Percentiles rank a stretch among this genome's conserved stretches.
Conservation (phyloP, 768 basidiomycete genomes). For the Tephrocybe sp. region DNA sequence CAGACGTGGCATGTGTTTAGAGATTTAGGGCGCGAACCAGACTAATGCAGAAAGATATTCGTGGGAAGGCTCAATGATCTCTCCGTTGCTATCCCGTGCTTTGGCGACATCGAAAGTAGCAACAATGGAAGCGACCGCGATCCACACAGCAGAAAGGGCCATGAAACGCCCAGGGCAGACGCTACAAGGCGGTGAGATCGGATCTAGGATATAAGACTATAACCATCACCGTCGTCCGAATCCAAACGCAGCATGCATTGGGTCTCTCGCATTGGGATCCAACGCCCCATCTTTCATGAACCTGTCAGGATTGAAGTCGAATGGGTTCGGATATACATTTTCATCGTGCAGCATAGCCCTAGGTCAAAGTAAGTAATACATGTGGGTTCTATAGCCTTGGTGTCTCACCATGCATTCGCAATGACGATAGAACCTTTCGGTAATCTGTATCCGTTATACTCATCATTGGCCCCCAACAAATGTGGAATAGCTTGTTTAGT, state of each 20-base stretch:
- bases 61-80: conserved; percentile 12
- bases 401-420: conserved; percentile 27
- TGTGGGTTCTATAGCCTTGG: too few relatives aligned
- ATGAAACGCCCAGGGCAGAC: conserved; percentile 35
- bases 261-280: conserved; percentile 17
- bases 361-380: background rate
- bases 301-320: conserved; percentile 35
- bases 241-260: conserved; percentile 20
- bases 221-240: conserved; percentile 21
- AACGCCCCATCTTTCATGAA: conserved; percentile 29
- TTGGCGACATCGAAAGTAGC: conserved; percentile 28
- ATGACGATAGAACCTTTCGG: conserved; percentile 29
- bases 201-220: background rate
- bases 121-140: conserved; percentile 29
- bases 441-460: conserved; percentile 29
- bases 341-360: conserved; percentile 36
- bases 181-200: conserved; percentile 6
- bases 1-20: too few relatives aligned
- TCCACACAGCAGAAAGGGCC: conserved; percentile 30
- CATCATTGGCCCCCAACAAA: conserved; percentile 20
- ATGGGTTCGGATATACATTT: conserved; percentile 30
- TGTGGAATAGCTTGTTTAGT: conserved; percentile 22
- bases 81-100: conserved; percentile 18
- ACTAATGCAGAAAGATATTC: conserved; percentile 5
- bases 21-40: background rate